Conservation (phyloP, 164 flowering plant species). For the Kingdonia uniflora region DNA sequence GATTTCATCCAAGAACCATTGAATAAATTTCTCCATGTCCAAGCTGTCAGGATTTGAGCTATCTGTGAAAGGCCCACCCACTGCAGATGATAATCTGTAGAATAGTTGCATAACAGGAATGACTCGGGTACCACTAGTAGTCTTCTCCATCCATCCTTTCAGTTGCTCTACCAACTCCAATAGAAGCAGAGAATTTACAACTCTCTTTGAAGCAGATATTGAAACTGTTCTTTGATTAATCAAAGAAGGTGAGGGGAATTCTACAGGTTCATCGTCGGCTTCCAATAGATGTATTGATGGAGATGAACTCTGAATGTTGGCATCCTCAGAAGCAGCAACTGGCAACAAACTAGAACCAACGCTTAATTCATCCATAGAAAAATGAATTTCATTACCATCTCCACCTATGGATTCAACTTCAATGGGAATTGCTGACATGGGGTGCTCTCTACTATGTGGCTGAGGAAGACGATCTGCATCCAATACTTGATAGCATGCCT, state of each 20-base stretch:
- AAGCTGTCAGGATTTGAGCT: conserved; percentile 61
- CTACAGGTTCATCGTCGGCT: conserved; percentile 62
- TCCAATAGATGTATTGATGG: conserved; percentile 80
- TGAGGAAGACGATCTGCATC: conserved; percentile 92
- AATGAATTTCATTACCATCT: conserved; percentile 75
- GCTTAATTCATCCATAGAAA: conserved; percentile 54
- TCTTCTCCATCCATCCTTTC: conserved; percentile 85
- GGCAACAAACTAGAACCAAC: conserved; percentile 44
- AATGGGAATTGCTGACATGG: conserved; percentile 94
- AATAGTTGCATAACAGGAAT: conserved; percentile 93
- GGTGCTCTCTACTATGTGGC: conserved; percentile 95
- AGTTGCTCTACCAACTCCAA: conserved; percentile 76
- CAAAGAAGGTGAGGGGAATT: conserved; percentile 52
- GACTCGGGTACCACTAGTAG: conserved; percentile 76
- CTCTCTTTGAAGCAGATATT: conserved; percentile 90
- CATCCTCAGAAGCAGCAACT: conserved; percentile 21
- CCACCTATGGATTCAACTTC: conserved; percentile 80
- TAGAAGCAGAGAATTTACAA: conserved; percentile 81
- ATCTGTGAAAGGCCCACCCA: conserved; percentile 93
- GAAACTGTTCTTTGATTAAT: conserved; percentile 60
- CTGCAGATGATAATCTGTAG: conserved; percentile 85
- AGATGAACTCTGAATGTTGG: conserved; percentile 42
- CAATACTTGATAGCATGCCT: conserved; percentile 86
- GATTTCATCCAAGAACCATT: conserved; percentile 91
- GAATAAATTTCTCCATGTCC: conserved; percentile 68